Base-by-base conservation (phyloP, 2,329 filamentous ascomycete species). In the Diaporthe caulivora region DNA sequence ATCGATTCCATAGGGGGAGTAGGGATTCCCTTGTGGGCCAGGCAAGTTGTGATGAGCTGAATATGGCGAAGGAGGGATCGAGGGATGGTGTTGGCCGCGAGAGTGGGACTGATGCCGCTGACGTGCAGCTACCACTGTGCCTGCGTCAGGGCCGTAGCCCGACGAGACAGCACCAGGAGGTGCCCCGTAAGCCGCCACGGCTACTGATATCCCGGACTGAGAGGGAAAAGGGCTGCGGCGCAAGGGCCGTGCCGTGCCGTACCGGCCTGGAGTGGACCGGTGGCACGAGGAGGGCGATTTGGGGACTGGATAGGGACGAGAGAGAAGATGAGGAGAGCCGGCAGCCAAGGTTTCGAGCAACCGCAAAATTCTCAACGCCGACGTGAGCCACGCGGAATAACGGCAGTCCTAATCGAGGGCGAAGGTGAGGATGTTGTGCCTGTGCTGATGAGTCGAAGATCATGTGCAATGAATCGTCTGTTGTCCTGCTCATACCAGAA, bases 161-260 rank as follows among this genome's bases (percentile, higher is more conserved):
- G 74, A 70, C 72, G 70, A 57, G 29, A 74, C 60, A 34, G 69
- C 70, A 73, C 72, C 70, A 49, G 70, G 42, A 77, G 78, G 77
- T 74, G 78, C 74, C 75, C 79, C 78, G 80, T 80, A 81, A 75
- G 79, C 80, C 80, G 81, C 82, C 80, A 83, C 81, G 75, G 78
- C 80, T 80, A 78, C 79, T 77, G 75, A 74, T 74, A 71, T 64
- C 75, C 58, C 69, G 77, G 78, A 78, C 74, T 78, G 73, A 70
- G 69, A 75, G 76, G 79, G 71, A 76, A 74, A 76, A 72, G 62
- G 55, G 34, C 71, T 51, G 47, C 40, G 34, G 57, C 34, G 34
- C 55, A 53, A 62, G 55, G 69, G 69, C 69, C 69, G 69, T 71
- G 69, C 69, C 69, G 55, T 62, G 47, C 47, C 62, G 62, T 51